Evolutionary conservation across 495 filamentous ascomycete species (phyloP), one percentile per base, ranked within the genome.

Genomic region (Achaetomiella virescens): DNA sequence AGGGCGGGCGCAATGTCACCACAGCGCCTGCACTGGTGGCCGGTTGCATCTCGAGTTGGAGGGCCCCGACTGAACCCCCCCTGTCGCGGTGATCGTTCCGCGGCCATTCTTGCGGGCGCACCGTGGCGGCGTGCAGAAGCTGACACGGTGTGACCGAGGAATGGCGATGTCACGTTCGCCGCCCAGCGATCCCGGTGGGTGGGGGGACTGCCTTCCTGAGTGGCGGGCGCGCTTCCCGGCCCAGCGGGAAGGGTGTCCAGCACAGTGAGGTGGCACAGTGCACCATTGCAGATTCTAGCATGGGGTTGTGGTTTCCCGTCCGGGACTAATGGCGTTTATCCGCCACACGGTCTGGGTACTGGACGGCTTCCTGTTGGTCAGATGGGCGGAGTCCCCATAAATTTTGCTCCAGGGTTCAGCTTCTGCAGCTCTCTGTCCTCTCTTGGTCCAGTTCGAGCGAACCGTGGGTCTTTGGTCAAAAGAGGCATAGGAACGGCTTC

Each of bases 381-480:
- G 42, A 41, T 49, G 47, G 42, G 8, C 15, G 14, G 33, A 15
- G 21, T 6, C 37, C 36, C 48, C 43, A 15, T 6, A 20, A 10
- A 18, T 43, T 54, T 48, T 53, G 53, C 60, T 66, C 63, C 63
- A 62, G 60, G 63, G 62, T 59, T 64, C 45, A 64, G 64, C 61
- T 65, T 65, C 65, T 63, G 62, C 59, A 54, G 15, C n/a, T 15
- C 15, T 44, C 33, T 31, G 24, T 27, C 27, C 41, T 31, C 49
- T 15, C 56, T 41, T 20, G 45, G 9, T 52, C 12, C 48, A 5
- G 37, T 47, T 29, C 21, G n/a, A 1, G 29, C 40, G 50, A 45
- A 33, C 49, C 49, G 20, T 21, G n/a, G 49, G 25, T 6, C 41
- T 12, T 11, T 5, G 10, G 25, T 36, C 14, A 27, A 36, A 42